These are phyloP conservation scores for Pythium aphanidermatum DNA, from an alignment of 352 stramenopile genomes.

Conservation along the genomic window DNA sequence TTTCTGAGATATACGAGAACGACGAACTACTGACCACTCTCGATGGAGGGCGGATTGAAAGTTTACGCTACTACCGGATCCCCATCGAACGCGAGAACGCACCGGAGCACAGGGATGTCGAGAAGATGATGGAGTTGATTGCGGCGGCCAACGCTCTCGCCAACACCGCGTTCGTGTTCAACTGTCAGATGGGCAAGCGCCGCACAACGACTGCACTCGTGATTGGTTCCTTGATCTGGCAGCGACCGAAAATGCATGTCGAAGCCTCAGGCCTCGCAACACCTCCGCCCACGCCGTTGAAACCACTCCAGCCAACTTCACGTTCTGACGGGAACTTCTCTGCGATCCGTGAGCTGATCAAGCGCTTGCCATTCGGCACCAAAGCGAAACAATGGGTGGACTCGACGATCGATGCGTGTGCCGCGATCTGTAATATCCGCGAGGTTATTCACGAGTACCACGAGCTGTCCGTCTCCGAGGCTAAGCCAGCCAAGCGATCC, in stretches of 20 bases:
- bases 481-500: constrained; percentile 71
- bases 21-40: constrained; percentile 27
- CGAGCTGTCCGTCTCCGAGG: constrained; percentile 61
- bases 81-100: constrained; percentile 81
- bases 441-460: constrained; percentile 75
- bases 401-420: constrained; percentile 53
- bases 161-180: constrained; percentile 81
- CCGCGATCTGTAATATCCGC: constrained; percentile 75
- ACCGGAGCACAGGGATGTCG: constrained; percentile 66
- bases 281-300: not conserved
- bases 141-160: constrained; percentile 15
- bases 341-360: constrained; percentile 62
- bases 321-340: constrained; percentile 45
- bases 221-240: constrained; percentile 57
- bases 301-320: not conserved
- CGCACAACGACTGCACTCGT: constrained; percentile 77
- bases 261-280: not conserved
- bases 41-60: constrained; percentile 31
- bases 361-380: constrained; percentile 35
- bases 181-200: constrained; percentile 85
- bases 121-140: constrained; percentile 60
- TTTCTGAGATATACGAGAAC: constrained; percentile 62
- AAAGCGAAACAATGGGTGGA: constrained; percentile 78
- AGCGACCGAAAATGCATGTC: constrained; percentile 28
- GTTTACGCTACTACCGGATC: constrained; percentile 59